phyloP scores from a whole-genome alignment of 2,329 filamentous ascomycete genomes.

The Cladosporium sp. region DNA sequence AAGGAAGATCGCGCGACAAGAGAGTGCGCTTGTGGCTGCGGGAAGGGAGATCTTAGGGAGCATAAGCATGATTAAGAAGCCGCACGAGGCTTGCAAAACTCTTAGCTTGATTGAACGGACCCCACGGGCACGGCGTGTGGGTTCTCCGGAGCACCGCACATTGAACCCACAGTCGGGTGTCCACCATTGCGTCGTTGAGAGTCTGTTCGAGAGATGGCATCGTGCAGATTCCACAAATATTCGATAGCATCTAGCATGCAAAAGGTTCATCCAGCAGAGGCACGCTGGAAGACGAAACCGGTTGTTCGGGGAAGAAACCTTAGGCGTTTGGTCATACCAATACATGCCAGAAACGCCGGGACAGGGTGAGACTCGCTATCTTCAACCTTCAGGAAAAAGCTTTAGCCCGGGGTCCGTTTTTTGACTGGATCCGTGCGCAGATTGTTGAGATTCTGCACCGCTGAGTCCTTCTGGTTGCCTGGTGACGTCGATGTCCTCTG shows the following conservation, averaged over 20 bases:
- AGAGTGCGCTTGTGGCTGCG: conserved; percentile 9
- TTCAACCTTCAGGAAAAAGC: not conserved
- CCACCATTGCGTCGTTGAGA: conserved; percentile 3
- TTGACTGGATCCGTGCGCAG: too few relatives aligned
- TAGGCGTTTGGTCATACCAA: not conserved
- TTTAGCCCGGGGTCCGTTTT: not conserved
- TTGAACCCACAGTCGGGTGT: not conserved
- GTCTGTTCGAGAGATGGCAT: conserved; percentile 5
- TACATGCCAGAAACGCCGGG: not conserved
- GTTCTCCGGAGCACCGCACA: conserved; percentile 6
- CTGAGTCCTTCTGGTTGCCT: too few relatives aligned
- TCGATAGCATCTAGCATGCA: not conserved
- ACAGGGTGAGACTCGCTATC: not conserved
- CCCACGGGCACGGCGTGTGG: conserved; percentile 9
- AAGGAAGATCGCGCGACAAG: not conserved
- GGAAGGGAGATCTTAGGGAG: not conserved
- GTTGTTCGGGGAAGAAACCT: not conserved
- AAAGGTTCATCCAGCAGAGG: not conserved
- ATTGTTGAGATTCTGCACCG: too few relatives aligned
- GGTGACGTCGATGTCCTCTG: too few relatives aligned
- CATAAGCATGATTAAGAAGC: conserved; percentile 3
- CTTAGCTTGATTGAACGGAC: conserved; percentile 5
- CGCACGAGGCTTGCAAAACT: not conserved
- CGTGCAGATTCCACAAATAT: conserved; percentile 2
- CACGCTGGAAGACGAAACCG: not conserved